Evolutionary conservation across 2,329 filamentous ascomycete species (phyloP).

Genomic region (Akanthomyces muscarius): DNA sequence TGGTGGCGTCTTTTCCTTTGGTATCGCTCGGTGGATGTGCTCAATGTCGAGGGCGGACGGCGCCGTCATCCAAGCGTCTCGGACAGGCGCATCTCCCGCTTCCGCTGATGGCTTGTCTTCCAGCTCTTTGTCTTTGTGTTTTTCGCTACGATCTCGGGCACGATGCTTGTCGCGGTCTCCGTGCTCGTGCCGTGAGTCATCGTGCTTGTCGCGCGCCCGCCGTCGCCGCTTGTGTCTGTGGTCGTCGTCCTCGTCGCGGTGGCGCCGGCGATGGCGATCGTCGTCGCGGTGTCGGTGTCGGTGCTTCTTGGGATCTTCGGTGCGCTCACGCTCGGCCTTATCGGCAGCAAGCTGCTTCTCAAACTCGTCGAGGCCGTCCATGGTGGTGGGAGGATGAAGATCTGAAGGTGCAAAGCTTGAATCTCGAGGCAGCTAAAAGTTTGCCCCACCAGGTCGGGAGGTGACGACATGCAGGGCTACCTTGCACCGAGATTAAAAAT

Average conservation of each 20-base stretch:
- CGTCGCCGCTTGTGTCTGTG: constrained; percentile 31
- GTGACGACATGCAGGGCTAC: background rate
- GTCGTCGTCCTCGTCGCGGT: constrained; percentile 36
- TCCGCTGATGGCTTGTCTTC: constrained; percentile 41
- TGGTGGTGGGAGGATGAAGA: constrained; percentile 23
- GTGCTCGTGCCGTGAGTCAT: constrained; percentile 57
- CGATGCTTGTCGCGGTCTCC: constrained; percentile 30
- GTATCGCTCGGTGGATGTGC: constrained; percentile 62
- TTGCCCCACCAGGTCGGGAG: background rate
- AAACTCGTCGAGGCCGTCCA: constrained; percentile 65
- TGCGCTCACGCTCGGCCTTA: constrained; percentile 49
- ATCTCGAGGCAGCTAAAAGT: background rate
- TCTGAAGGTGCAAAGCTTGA: background rate
- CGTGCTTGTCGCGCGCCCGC: constrained; percentile 44
- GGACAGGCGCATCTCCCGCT: constrained; percentile 26
- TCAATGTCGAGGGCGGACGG: constrained; percentile 80
- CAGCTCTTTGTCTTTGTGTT: constrained; percentile 40
- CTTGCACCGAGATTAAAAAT: background rate
- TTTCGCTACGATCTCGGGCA: constrained; percentile 25
- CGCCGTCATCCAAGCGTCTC: constrained; percentile 94
- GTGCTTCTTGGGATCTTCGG: constrained; percentile 34
- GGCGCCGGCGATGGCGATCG: constrained; percentile 36
- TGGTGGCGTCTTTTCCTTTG: constrained; percentile 50
- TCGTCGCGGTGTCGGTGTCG: constrained; percentile 26
- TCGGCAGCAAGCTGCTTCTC: constrained; percentile 70